Evolutionary conservation across 306 rosid species (phyloP), one percentile per base, ranked within the genome.

Genomic region (Betula pendula): DNA sequence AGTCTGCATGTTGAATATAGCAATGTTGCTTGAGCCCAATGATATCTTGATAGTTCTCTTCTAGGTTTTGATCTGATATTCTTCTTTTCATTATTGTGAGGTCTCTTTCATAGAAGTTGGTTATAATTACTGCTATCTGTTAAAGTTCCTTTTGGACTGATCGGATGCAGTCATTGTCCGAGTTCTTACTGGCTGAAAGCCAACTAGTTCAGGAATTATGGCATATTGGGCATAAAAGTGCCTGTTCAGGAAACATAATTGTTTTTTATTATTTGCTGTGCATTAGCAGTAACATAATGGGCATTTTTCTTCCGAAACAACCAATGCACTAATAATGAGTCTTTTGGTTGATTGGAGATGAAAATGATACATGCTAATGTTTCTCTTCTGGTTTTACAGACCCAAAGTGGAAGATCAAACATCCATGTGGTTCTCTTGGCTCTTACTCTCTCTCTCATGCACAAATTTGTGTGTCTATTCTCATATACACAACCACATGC

Each of bases 1-100:
- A 55, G 72, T 75, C 74, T 66, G 59, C 68, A 35, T 77, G 82
- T 72, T 56, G 72, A 75, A 55, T 80, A 71, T 63, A 77, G 53
- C 62, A 78, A 73, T 48, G 43, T 81, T 77, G 25, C 53, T 65
- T 31, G 55, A 76, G 75, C 85, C 70, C 74, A 38, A 43, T 75
- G 70, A 55, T 53, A 38, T 62, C 49, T 71, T 40, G 74, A 76
- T 73, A 71, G 65, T 77, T 75, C 62, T 42, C 76, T 52, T 40
- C 6, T 51, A 51, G 68, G 35, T 59, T 58, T 75, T 63, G 22
- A 31, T 44, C 17, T 52, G 11, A 38, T 70, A 29, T 75, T 71
- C 33, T 47, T 60, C 19, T 82, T 76, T 68, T 33, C 5, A 19
- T 77, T 24, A 51, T 58, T 45, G 72, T 67, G 72, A 67, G 72